These are phyloP conservation scores for Cyclostephanos tholiformis DNA, from an alignment of 108 stramenopile genomes.

Conservation along the genomic window DNA sequence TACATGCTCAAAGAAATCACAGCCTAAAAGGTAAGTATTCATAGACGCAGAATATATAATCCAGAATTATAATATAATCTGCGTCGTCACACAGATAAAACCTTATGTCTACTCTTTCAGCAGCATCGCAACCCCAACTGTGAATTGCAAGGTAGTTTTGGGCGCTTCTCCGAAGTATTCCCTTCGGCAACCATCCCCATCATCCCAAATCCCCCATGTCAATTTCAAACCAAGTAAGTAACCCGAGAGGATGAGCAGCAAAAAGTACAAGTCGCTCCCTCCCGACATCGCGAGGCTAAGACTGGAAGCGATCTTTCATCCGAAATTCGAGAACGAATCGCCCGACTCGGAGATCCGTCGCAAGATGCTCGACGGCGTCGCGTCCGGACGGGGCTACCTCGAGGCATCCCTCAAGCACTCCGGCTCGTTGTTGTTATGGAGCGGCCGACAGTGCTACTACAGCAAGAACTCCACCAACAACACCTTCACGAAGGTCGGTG, in stretches of 20 bases:
- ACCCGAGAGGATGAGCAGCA: constrained; percentile 5
- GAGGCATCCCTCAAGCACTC: constrained; percentile 90
- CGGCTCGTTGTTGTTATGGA: constrained; percentile 88
- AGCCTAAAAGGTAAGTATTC: too few species aligned
- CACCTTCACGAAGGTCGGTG: constrained; percentile 65
- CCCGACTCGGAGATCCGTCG: constrained; percentile 55
- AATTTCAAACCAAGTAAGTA: too few species aligned
- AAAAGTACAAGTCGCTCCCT: constrained; percentile 11
- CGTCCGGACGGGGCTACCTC: constrained; percentile 54
- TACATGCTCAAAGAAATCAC: too few species aligned
- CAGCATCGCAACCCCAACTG: too few species aligned
- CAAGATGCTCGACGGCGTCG: constrained; percentile 60
- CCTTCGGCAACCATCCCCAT: too few species aligned
- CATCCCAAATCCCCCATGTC: too few species aligned
- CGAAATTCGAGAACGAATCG: constrained; percentile 88
- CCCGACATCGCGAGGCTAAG: constrained; percentile 34
- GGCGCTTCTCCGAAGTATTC: too few species aligned
- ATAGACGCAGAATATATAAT: too few species aligned
- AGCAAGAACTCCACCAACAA: constrained; percentile 83
- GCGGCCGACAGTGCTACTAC: constrained; percentile 76
- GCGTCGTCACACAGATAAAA: too few species aligned
- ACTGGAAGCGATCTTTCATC: constrained; percentile 86
- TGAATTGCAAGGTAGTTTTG: too few species aligned
- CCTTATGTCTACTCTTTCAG: too few species aligned
- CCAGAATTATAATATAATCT: too few species aligned